Conservation (phyloP, 352 stramenopile genomes). For the Globisporangium polare region DNA sequence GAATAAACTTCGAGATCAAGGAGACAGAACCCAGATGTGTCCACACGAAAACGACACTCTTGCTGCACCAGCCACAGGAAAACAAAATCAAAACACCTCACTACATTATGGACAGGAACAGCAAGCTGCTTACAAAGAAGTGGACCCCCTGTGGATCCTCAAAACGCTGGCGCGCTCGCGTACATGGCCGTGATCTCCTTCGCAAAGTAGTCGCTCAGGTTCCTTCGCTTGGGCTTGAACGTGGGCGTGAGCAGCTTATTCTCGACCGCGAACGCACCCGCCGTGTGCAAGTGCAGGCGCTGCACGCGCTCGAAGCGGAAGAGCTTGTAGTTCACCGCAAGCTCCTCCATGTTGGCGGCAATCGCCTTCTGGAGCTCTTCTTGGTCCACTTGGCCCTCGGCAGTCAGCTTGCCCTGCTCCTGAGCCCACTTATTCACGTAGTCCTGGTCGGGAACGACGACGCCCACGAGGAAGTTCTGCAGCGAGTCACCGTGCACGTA, state of each 20-base stretch:
- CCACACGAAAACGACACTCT: too few species aligned
- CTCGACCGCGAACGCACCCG: conserved; percentile 83
- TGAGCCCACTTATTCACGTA: not conserved
- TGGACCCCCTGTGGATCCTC: too few species aligned
- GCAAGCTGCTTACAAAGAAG: too few species aligned
- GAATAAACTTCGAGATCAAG: too few species aligned
- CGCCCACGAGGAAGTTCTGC: conserved; percentile 1
- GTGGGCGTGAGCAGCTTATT: conserved; percentile 93
- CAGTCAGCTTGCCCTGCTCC: conserved; percentile 21
- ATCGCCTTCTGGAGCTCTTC: conserved; percentile 5
- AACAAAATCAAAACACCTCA: not conserved
- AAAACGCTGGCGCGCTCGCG: conserved; percentile 1
- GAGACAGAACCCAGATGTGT: too few species aligned
- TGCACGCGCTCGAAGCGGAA: conserved; percentile 92
- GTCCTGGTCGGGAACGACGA: not conserved
- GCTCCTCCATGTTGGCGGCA: conserved; percentile 25
- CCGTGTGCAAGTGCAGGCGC: conserved; percentile 80
- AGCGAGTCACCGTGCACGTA: conserved; percentile 6
- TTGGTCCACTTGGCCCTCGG: not conserved
- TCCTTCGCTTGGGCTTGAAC: conserved; percentile 94
- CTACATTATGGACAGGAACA: not conserved
- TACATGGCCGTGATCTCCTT: conserved; percentile 57
- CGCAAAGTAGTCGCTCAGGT: conserved; percentile 52
- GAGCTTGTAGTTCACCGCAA: conserved; percentile 57
- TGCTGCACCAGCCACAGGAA: too few species aligned